Evolutionary conservation across 2,329 filamentous ascomycete species (phyloP).

Genomic region (Aspergillus ibericus): DNA sequence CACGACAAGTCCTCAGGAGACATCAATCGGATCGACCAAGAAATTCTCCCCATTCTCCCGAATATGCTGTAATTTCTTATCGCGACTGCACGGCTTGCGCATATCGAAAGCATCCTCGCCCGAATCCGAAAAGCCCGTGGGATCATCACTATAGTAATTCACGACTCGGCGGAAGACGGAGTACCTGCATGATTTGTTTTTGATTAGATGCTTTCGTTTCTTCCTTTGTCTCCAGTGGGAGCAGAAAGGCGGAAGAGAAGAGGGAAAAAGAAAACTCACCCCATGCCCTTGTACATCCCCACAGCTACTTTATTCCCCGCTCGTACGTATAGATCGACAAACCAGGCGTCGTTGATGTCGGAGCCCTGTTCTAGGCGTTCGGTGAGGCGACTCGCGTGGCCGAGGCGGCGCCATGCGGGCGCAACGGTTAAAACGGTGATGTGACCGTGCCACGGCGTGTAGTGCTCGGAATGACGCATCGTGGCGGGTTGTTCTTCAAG

Average conservation of each 20-base stretch:
- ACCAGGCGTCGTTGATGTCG: slow-evolving; percentile 83
- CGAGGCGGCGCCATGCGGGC: slow-evolving; percentile 78
- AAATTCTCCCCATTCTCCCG: slow-evolving; percentile 77
- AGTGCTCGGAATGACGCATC: slow-evolving; percentile 75
- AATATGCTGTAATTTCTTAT: slow-evolving; percentile 72
- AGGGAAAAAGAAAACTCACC: slow-evolving; percentile 50
- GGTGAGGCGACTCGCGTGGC: slow-evolving; percentile 81
- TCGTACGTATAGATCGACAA: slow-evolving; percentile 91
- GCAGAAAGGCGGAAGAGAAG: background rate
- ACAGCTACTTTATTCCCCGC: slow-evolving; percentile 86
- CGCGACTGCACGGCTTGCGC: slow-evolving; percentile 84
- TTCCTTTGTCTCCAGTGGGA: background rate
- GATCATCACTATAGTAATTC: slow-evolving; percentile 89
- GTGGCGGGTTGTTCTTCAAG: slow-evolving; percentile 81
- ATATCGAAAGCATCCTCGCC: slow-evolving; percentile 95
- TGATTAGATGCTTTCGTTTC: background rate
- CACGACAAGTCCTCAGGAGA: slow-evolving; percentile 51
- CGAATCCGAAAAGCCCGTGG: slow-evolving; percentile 55
- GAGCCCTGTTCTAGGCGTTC: slow-evolving; percentile 78
- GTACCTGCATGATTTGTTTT: slow-evolving; percentile 51
- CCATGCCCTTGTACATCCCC: slow-evolving; percentile 83
- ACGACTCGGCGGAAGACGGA: slow-evolving; percentile 85
- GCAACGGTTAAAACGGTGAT: slow-evolving; percentile 94
- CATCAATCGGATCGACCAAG: slow-evolving; percentile 77
- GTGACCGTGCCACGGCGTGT: slow-evolving; percentile 98